phyloP scores from a whole-genome alignment of 805 yeast species.

The Barnettozyma wickerhamii region DNA sequence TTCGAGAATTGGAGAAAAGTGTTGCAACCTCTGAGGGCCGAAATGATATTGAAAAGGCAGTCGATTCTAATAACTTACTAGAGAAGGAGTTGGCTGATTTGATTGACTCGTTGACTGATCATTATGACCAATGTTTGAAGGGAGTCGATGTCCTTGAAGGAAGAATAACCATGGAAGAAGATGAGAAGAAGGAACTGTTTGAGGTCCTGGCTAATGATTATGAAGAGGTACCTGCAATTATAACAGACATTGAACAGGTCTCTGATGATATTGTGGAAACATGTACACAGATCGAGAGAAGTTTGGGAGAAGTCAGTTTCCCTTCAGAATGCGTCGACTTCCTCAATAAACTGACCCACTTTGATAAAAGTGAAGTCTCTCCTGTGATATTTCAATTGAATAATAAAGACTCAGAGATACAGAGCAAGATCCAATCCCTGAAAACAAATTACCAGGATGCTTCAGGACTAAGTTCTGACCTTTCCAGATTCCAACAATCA shows the following conservation, averaged over 20 bases:
- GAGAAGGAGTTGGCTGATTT: conserved; percentile 70
- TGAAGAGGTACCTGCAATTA: conserved; percentile 52
- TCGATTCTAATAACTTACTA: conserved; percentile 40
- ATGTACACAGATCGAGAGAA: conserved; percentile 24
- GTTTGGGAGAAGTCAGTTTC: conserved; percentile 28
- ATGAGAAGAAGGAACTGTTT: conserved; percentile 36
- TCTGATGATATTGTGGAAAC: conserved; percentile 25
- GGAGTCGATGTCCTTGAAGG: conserved; percentile 36
- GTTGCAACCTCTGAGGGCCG: conserved; percentile 21
- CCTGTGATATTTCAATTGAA: background rate
- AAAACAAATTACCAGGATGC: background rate
- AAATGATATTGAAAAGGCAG: conserved; percentile 18
- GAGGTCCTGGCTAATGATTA: conserved; percentile 49
- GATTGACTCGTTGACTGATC: conserved; percentile 69
- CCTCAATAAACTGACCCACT: conserved; percentile 17
- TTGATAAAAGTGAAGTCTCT: conserved; percentile 18
- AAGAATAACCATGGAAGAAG: conserved; percentile 25
- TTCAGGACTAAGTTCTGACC: background rate
- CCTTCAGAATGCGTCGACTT: conserved; percentile 22
- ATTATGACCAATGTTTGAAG: conserved; percentile 72
- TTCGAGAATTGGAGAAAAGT: conserved; percentile 29
- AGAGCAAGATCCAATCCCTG: conserved; percentile 4
- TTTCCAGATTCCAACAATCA: conserved; percentile 41
- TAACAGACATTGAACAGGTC: conserved; percentile 41
- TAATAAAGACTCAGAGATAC: conserved; percentile 6